These are phyloP conservation scores for Xylaria arbuscula DNA, from an alignment of 2,329 filamentous ascomycete genomes.

Conservation along the genomic window DNA sequence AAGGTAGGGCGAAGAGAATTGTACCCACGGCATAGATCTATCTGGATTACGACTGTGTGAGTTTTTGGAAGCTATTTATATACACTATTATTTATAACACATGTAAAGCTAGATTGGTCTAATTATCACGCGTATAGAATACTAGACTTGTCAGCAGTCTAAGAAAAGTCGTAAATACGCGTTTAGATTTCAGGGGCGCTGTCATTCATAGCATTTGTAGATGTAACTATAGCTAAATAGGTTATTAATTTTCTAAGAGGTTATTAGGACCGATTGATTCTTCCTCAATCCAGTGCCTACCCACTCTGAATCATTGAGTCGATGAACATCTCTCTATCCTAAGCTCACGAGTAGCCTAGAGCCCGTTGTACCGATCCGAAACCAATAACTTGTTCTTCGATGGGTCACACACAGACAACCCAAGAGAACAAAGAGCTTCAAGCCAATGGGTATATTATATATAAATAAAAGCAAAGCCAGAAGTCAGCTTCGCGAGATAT, in stretches of 20 bases:
- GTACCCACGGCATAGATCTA: conserved; percentile 61
- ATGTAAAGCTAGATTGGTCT: conserved; percentile 10
- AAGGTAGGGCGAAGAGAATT: conserved; percentile 65
- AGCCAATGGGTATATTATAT: conserved; percentile 47
- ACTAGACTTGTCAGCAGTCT: not conserved
- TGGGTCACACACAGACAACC: not conserved
- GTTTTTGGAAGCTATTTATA: not conserved
- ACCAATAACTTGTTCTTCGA: not conserved
- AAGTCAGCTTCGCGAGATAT: conserved; percentile 37
- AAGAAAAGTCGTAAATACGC: not conserved
- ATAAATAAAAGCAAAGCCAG: conserved; percentile 31
- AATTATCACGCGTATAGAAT: not conserved
- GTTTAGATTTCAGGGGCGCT: not conserved
- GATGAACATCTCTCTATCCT: not conserved
- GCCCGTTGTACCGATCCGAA: not conserved
- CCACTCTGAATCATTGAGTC: no score
- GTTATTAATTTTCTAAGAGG: not conserved
- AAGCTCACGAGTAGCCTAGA: not conserved
- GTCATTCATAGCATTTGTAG: no score
- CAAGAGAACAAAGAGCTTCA: not conserved
- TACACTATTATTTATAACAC: not conserved
- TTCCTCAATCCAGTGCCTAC: not conserved
- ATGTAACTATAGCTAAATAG: no score
- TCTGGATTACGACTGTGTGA: not conserved
- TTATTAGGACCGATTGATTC: not conserved